These are phyloP conservation scores for Scleroderma citrinum DNA, from an alignment of 768 basidiomycete genomes.

Conservation along the genomic window DNA sequence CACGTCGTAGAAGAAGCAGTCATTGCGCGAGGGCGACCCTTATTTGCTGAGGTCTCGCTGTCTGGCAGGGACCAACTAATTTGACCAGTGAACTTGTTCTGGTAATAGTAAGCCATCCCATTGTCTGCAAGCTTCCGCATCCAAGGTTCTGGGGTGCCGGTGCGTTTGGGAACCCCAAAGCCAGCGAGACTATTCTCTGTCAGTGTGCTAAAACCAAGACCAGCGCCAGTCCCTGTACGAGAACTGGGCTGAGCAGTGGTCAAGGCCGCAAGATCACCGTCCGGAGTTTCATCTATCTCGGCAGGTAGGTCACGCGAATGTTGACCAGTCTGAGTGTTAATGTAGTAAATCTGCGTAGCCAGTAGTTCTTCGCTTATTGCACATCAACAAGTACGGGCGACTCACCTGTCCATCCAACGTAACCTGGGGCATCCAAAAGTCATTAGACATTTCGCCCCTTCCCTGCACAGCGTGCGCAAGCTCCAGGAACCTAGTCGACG, in stretches of 20 bases:
- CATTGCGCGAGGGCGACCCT: constrained; percentile 28
- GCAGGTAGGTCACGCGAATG: constrained; percentile 79
- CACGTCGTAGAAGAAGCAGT: constrained; percentile 30
- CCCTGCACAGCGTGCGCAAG: constrained; percentile 22
- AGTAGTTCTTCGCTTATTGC: background rate
- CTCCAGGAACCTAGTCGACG: constrained; percentile 37
- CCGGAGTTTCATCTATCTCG: constrained; percentile 61
- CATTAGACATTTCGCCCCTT: constrained; percentile 43
- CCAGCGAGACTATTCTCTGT: constrained; percentile 39
- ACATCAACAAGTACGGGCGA: constrained; percentile 6
- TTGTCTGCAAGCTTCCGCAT: constrained; percentile 74
- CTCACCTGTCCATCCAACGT: constrained; percentile 78
- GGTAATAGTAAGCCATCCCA: constrained; percentile 73
- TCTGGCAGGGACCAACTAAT: constrained; percentile 69
- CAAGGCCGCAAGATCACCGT: constrained; percentile 56
- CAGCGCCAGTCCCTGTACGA: constrained; percentile 49
- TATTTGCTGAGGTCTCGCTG: constrained; percentile 18
- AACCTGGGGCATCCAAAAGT: constrained; percentile 90
- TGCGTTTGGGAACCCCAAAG: constrained; percentile 54
- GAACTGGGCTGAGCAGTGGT: constrained; percentile 49
- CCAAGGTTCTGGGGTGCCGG: constrained; percentile 79
- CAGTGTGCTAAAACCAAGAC: constrained; percentile 39
- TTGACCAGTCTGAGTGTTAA: constrained; percentile 84
- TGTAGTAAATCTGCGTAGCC: constrained; percentile 79
- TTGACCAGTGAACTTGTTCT: constrained; percentile 64